Base-by-base conservation (phyloP, 1,284 basidiomycete genomes). In the Tetrapyrgos nigripes region DNA sequence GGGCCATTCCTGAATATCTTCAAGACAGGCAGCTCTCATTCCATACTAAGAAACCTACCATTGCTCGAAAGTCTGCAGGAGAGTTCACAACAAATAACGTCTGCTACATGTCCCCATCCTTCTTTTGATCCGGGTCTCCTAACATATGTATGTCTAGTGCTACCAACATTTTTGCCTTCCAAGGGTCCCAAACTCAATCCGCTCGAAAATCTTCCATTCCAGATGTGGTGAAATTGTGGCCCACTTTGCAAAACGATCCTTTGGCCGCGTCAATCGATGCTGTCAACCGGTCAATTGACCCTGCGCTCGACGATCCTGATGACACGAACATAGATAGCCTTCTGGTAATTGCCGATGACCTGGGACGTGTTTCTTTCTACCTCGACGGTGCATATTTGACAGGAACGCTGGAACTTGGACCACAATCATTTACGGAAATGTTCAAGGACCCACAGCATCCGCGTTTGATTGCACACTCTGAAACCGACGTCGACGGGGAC, bases 371-470 rank as follows among this genome's bases (percentile, higher is more conserved):
- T 49, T 81, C 87, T 68, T 82, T 76, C 64, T 93, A 86, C 71
- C 76, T 95, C 50, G 93, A 96, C 67, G 94, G 94, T 24, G 85
- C 85, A 59, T 94, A 91, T 73, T 84, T 89, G 47, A 79, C 96
- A 31, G 94, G 94, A 35, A 77, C 82, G 33, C 71, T 90, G 44
- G 68, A 65, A 40, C 62, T 84, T 37, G 79, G 76, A 40, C 63
- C 63, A n/a, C 26, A 43, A 52, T 70, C 73, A 33, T 70, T 74
- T 26, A 67, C 73, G 40, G 75, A 81, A 43, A 64, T 89, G 37
- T 77, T 79, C 71, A 88, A 86, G 67, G 74, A 82, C 60, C 77
- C 79, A 37, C 70, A 71, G 53, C 67, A 69, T 14, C 78, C 83
- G 27, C 63, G 78, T 21, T 78, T 89, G 60, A 76, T 83, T 61